A percentile compares a stretch with the other conserved stretches of the same genome.
These are phyloP conservation scores for Erysimum cheiri DNA, from an alignment of 441 rosid species.

Conservation along the genomic window DNA sequence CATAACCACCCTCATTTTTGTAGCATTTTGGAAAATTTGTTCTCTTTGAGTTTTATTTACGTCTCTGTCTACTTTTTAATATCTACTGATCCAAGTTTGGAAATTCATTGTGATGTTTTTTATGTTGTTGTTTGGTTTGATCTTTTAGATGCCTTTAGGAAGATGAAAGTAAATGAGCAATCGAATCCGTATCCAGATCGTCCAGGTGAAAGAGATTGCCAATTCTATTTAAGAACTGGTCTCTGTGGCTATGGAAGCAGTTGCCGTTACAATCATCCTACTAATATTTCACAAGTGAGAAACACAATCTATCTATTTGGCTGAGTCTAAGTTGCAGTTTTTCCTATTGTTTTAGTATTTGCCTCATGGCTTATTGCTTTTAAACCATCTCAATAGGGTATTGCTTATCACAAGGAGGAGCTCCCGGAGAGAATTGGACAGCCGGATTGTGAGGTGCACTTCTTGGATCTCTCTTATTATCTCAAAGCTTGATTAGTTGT, in stretches of 20 bases:
- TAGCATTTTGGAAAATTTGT: too few species aligned
- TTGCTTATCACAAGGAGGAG: conserved; percentile 58
- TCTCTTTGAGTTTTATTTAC: conserved; percentile 22
- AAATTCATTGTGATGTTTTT: not conserved
- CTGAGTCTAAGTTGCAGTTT: too few species aligned
- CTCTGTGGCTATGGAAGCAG: conserved; percentile 75
- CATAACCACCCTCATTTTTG: conserved; percentile 6
- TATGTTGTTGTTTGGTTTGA: conserved; percentile 28
- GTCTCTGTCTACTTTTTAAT: conserved; percentile 12
- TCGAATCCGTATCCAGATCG: conserved; percentile 76
- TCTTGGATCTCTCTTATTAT: conserved; percentile 27
- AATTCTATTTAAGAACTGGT: conserved; percentile 79
- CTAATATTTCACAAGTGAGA: conserved; percentile 57
- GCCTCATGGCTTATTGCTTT: conserved; percentile 16
- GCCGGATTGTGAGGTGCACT: conserved; percentile 74
- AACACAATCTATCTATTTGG: too few species aligned
- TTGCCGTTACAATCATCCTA: conserved; percentile 87
- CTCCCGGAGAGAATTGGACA: conserved; percentile 76
- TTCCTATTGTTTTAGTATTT: not conserved
- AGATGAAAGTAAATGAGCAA: conserved; percentile 61
- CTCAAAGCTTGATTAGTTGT: conserved; percentile 8
- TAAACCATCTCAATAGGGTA: conserved; percentile 46
- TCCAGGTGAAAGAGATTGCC: conserved; percentile 82
- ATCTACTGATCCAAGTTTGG: conserved; percentile 16
- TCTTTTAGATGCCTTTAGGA: conserved; percentile 53